Evolutionary conservation across 2,329 filamentous ascomycete species (phyloP).

Genomic region (Diaporthe ampelina): DNA sequence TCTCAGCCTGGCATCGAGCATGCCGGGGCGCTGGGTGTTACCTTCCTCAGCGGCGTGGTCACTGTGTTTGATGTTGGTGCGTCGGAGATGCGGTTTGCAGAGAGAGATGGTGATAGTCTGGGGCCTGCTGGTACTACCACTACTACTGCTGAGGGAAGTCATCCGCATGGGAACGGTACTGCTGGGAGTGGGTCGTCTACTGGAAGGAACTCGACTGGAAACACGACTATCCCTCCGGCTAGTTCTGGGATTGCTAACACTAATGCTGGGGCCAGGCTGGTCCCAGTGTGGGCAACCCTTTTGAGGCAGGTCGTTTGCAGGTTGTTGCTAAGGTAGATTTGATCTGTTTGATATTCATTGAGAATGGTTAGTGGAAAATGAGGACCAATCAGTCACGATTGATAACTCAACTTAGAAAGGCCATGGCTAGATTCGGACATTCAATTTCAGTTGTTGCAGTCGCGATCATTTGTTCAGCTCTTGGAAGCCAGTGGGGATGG

Average conservation of each 20-base stretch:
- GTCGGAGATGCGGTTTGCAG: slow-evolving; percentile 50
- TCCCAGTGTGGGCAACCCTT: slow-evolving; percentile 15
- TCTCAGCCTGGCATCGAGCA: slow-evolving; percentile 45
- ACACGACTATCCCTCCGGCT: not conserved
- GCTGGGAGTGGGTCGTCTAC: not conserved
- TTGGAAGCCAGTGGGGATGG: too few relatives aligned
- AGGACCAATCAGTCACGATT: too few relatives aligned
- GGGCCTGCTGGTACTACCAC: not conserved
- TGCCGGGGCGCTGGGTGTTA: slow-evolving; percentile 44
- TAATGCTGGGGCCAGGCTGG: not conserved
- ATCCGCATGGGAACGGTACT: not conserved
- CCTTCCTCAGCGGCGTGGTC: slow-evolving; percentile 49
- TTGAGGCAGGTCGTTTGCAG: not conserved
- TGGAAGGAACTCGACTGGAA: not conserved
- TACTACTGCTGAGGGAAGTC: not conserved
- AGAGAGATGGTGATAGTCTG: not conserved
- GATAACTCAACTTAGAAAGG: too few relatives aligned
- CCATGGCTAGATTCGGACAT: too few relatives aligned
- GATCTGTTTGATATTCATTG: not conserved
- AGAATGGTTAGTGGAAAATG: too few relatives aligned
- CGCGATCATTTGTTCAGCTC: too few relatives aligned
- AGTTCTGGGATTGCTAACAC: slow-evolving; percentile 3
- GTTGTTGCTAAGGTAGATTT: not conserved
- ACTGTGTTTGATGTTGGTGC: slow-evolving; percentile 50
- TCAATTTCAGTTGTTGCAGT: too few relatives aligned